Conservation (phyloP, 192 early-diverging fungal genomes). For the Podochytrium sp. region DNA sequence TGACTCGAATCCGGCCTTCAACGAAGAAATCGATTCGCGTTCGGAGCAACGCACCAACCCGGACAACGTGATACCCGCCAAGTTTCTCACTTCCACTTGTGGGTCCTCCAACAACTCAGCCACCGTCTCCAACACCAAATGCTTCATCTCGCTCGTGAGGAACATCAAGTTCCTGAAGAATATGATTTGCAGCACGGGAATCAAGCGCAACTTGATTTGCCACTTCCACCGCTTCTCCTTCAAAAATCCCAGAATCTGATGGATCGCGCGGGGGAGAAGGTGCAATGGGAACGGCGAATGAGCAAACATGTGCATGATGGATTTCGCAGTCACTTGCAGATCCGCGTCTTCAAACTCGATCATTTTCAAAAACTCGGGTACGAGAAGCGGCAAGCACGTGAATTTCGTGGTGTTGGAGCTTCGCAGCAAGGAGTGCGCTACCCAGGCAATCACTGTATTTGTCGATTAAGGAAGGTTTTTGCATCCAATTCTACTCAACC, state of each 20-base stretch:
- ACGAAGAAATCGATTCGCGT: constrained; percentile 58
- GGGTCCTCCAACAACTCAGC: constrained; percentile 73
- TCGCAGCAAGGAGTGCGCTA: constrained; percentile 57
- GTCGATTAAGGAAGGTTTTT: not conserved
- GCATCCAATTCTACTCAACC: not conserved
- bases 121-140: constrained; percentile 71
- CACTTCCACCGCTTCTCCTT: constrained; percentile 50
- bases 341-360: constrained; percentile 76
- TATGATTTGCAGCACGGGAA: constrained; percentile 85
- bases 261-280: constrained; percentile 53
- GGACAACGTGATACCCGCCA: constrained; percentile 75
- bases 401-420: constrained; percentile 61
- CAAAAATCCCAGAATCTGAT: constrained; percentile 60
- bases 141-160: constrained; percentile 60
- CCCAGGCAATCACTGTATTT: constrained; percentile 69
- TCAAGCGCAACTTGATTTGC: constrained; percentile 78
- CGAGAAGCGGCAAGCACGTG: constrained; percentile 44
- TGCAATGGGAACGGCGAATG: constrained; percentile 55
- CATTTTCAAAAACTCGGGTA: constrained; percentile 70
- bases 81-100: constrained; percentile 85
- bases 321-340: constrained; percentile 60
- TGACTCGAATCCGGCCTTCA: constrained; percentile 48
- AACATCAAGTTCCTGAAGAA: constrained; percentile 84
- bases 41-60: constrained; percentile 81
- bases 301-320: constrained; percentile 55